Conservation (phyloP, 257 asterid species). For the Solanum raphanifolium region DNA sequence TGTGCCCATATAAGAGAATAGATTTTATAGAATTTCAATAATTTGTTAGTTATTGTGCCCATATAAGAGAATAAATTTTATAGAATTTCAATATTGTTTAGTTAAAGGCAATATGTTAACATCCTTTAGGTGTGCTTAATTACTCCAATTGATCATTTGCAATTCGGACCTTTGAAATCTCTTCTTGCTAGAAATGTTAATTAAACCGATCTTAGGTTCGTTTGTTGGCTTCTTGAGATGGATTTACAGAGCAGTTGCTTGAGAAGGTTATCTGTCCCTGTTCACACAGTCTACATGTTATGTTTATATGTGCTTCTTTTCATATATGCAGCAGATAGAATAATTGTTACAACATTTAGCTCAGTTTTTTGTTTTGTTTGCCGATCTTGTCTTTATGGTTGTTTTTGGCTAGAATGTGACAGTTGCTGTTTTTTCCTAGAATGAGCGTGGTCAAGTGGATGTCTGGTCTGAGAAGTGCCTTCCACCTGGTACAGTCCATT, state of each 20-base stretch:
- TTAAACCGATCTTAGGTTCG: neutral
- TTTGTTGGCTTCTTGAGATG: neutral
- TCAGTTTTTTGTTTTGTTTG: neutral
- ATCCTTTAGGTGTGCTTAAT: neutral
- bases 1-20: neutral
- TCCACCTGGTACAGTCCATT: slow-evolving; percentile 89
- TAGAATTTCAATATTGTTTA: neutral
- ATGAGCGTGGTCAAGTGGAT: slow-evolving; percentile 93
- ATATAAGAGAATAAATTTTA: neutral
- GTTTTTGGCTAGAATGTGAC: neutral
- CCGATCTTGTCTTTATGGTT: neutral
- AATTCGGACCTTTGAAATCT: neutral
- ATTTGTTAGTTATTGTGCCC: neutral
- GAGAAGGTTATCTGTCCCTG: neutral
- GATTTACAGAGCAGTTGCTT: neutral
- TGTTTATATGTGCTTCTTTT: neutral
- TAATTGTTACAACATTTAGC: neutral
- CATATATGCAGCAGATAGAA: neutral
- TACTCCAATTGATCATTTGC: neutral
- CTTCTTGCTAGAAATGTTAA: neutral
- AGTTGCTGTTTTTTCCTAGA: slow-evolving; percentile 35
- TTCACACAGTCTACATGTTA: neutral
- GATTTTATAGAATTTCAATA: neutral
- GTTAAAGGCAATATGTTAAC: neutral
- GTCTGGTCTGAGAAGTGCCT: slow-evolving; percentile 99